Base-by-base conservation (phyloP, 768 basidiomycete genomes). In the Termitomyces sp. region DNA sequence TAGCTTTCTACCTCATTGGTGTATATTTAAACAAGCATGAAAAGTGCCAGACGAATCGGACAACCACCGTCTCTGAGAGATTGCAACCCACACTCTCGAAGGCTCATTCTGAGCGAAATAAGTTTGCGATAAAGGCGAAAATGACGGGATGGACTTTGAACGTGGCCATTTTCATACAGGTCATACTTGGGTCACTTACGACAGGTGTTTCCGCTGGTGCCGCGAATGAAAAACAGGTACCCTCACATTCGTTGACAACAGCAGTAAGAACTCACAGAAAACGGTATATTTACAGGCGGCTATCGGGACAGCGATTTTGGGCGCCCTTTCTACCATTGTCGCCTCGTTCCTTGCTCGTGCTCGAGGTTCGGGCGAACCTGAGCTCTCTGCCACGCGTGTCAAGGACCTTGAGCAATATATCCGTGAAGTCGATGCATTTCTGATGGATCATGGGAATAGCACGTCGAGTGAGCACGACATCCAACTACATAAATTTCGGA, bases 271-370 rank as follows among this genome's bases (percentile, higher is more conserved):
- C 31, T 56, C 17, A 43, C 29, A 6, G 29, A 2, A 57, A 29
- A 8, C 9, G 14, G 25, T 37, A 25, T 37, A 8, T 37, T 36
- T 36, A 17, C 53, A 80, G 76, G 74, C 77, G 1, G 74, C 76
- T 11, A 60, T 78, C 5, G 67, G 68, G 57, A 78, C 77, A 3
- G 72, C 77, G 4, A 62, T 80, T 42, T 70, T 79, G 6, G 79
- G 78, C 77, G 89, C 83, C 9, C 60, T 87, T 6, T 72, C 88
- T 4, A 92, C 89, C 0, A 29, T 91, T 20, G 81, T 86, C 10
- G 89, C 89, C 17, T 86, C 88, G 2, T 91, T 87, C 70, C 78
- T 92, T 29, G 90, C 89, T 3, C 83, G 85, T 17, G 79, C 83
- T 15, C 84, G 88, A 37, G 88, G 88, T 9, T 85, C 87, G 1